phyloP scores from a whole-genome alignment of 345 rosid species.

The Carallia brachiata region DNA sequence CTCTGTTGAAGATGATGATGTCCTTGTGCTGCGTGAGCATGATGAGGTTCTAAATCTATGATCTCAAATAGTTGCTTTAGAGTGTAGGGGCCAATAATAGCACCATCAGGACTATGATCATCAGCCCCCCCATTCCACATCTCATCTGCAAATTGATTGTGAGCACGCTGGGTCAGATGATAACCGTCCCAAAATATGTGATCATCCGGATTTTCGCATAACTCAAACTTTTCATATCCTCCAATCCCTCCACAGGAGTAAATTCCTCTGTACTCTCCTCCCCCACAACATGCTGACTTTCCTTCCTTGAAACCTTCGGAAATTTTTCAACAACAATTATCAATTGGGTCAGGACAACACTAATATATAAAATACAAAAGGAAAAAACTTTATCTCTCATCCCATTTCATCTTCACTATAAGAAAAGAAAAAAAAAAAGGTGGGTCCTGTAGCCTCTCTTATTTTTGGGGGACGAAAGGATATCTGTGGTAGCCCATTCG shows the following conservation, averaged over 20 bases:
- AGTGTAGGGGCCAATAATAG: slow-evolving; percentile 41
- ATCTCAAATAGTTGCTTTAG: slow-evolving; percentile 41
- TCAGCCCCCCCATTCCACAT: slow-evolving; percentile 51
- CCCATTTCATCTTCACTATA: too few species aligned
- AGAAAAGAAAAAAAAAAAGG: too few species aligned
- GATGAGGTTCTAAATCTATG: too few species aligned
- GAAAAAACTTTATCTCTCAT: too few species aligned
- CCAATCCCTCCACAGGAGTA: slow-evolving; percentile 79
- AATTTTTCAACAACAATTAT: background rate
- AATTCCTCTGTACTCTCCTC: slow-evolving; percentile 60
- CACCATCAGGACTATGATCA: slow-evolving; percentile 18
- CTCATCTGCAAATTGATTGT: slow-evolving; percentile 50
- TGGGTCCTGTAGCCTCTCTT: too few species aligned
- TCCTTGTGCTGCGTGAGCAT: too few species aligned
- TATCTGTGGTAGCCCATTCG: too few species aligned
- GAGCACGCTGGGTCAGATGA: slow-evolving; percentile 59
- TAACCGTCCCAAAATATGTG: slow-evolving; percentile 66
- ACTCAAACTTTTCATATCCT: slow-evolving; percentile 47
- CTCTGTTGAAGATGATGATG: too few species aligned
- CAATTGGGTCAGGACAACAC: background rate
- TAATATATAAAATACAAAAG: background rate
- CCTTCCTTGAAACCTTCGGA: slow-evolving; percentile 63
- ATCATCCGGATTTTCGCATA: slow-evolving; percentile 57
- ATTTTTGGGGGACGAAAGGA: too few species aligned
- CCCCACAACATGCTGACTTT: slow-evolving; percentile 70